Base-by-base conservation (phyloP, 192 early-diverging fungal genomes). In the Gamsiella multidivaricata region DNA sequence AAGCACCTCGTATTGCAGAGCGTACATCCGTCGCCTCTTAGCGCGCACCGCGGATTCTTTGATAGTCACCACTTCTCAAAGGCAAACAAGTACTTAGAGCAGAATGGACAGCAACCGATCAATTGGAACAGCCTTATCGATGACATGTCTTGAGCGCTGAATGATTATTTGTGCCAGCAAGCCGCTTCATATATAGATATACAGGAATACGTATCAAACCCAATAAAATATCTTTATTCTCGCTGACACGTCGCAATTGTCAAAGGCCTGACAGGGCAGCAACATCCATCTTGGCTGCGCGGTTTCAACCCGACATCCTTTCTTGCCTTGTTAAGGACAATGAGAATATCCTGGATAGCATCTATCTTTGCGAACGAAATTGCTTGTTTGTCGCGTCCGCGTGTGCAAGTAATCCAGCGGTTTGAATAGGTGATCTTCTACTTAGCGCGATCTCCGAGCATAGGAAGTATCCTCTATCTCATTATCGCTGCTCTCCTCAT, bases 1-100 rank as follows among this genome's bases (percentile, higher is more conserved):
- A 91, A 90, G 74, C 96, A 98, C 72, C 69, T 93, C 57, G 91
- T 98, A 6, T 81, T 98, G 41, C 89, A 88, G 43, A 81, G 91
- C 1, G 92, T 89, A n/a, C 97, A 98, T 71, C 97, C 97, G 62
- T 93, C 91, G 15, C 97, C 97, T 25, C 67, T 98, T 11, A 91
- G 92, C 52, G 95, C 94, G 2, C 86, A 89, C 70, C 79, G 91
- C 51, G 97, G 96, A 32, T 98, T 94, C 76, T 92, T 97, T 80
- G 93, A 93, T 7, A 90, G 90, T 43, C 84, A 85, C 23, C 95
- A 96, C 67, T 98, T 96, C 73, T 88, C 88, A 20, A 85, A 92
- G 71, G 91, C 97, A 14, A 98, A 98, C 81, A 89, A 88, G 64
- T 98, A 93, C 54, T 83, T 98, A 53, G 71, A 68, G 23, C 47